Base-by-base conservation (phyloP, 306 rosid genomes). In the Casuarina cunninghamiana region DNA sequence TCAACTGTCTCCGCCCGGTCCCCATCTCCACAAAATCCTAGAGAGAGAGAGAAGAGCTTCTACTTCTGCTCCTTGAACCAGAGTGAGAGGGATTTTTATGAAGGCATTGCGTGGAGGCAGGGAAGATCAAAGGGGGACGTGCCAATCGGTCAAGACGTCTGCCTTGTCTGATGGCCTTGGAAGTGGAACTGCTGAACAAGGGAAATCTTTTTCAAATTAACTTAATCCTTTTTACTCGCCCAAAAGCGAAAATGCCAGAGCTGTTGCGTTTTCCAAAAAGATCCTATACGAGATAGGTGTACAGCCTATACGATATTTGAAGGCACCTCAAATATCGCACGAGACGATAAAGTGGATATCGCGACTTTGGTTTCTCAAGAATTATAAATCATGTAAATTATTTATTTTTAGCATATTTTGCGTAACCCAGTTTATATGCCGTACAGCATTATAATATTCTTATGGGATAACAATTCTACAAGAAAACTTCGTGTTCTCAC, bases 1-100 rank as follows among this genome's bases (percentile, higher is more conserved):
- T 89, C 82, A 95, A 85, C 91, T 95, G 97, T 51, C 97, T 83
- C 79, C 80, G 48, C 15, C 90, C 87, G 72, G 86, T 85, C 66
- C 89, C 96, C 98, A 95, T 92, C 81, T 78, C 78, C 63, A 80
- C 72, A 6, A 15, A 85, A 83, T 79, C 89, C 85, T 78, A 49
- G 65, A 45, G 65, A 58, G 5, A 76, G 17, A 2, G 39, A 48
- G 70, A 12, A 16, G 32, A 26, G 32, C 32, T 26, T 26, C 32
- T 26, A 26, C 32, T 26, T 51, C 17, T 17, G 65, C 19, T 74
- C 68, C 19, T 9, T 48, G 2, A 15, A 26, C 1, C 32, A 74
- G 54, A 53, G 81, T 53, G 37, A 55, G 65, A 21, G 58, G 58
- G 62, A 41, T 15, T 26, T 11, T 12, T 11, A 55, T 43, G 44